Evolutionary conservation across 2,329 filamentous ascomycete genomes (phyloP).

Genomic region (Akanthomyces dipterigenus): DNA sequence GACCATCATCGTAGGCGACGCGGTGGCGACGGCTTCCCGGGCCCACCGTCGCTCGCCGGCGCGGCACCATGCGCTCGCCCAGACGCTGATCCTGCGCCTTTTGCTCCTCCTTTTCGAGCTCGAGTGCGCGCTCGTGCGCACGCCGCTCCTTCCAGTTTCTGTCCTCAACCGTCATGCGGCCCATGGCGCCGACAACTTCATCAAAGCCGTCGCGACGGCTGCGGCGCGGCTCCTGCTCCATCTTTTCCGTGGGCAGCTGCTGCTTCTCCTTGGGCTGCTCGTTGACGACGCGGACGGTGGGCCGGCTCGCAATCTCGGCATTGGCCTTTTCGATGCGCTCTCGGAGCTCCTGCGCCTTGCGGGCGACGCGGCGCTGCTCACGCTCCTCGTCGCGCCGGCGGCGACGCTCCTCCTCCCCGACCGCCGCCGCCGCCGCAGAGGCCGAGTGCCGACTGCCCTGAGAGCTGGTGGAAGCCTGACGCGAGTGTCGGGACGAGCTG

Average conservation of each 20-base stretch:
- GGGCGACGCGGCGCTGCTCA: conserved; percentile 19
- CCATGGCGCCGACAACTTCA: conserved; percentile 29
- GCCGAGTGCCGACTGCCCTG: conserved; percentile 20
- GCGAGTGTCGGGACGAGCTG: conserved; percentile 26
- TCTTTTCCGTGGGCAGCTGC: neutral
- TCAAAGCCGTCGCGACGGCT: conserved; percentile 13
- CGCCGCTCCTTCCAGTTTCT: conserved; percentile 27
- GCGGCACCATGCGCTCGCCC: conserved; percentile 34
- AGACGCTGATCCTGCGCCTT: conserved; percentile 34
- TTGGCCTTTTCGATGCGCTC: conserved; percentile 35
- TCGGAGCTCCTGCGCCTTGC: conserved; percentile 16
- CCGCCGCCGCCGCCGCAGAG: conserved; percentile 5
- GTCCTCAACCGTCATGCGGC: conserved; percentile 25
- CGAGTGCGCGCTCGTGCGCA: conserved; percentile 18
- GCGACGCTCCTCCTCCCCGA: conserved; percentile 14
- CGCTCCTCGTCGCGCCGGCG: conserved; percentile 19
- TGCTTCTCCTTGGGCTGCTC: conserved; percentile 2
- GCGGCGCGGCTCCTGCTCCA: neutral
- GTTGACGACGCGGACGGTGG: conserved; percentile 21
- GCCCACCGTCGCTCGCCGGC: conserved; percentile 30
- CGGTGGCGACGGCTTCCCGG: conserved; percentile 29
- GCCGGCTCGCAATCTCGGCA: conserved; percentile 33
- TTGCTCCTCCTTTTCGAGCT: conserved; percentile 26
- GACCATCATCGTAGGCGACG: conserved; percentile 31
- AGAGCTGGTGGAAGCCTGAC: conserved; percentile 30